A percentile compares a stretch with the other conserved stretches of the same genome.
Evolutionary conservation across 768 basidiomycete genomes (phyloP).

Genomic region (Tylopilus balloui): DNA sequence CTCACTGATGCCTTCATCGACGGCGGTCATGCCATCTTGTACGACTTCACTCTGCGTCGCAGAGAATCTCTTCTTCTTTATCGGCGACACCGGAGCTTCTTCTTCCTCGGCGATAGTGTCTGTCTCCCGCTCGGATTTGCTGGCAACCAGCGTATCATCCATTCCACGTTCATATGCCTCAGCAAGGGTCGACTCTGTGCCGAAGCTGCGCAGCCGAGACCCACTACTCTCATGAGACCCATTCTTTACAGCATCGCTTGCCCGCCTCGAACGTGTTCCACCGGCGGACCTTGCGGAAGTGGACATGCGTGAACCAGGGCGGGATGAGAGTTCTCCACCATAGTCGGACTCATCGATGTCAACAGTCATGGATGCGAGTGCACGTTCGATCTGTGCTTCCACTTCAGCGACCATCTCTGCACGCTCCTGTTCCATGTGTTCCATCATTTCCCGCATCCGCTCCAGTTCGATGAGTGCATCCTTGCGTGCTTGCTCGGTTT

Average conservation of each 20-base stretch:
- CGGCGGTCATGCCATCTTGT: constrained; percentile 81
- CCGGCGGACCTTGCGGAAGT: constrained; percentile 42
- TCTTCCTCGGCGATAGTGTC: constrained; percentile 60
- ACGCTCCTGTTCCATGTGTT: constrained; percentile 82
- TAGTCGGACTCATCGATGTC: constrained; percentile 73
- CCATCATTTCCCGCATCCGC: constrained; percentile 80
- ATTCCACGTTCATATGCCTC: constrained; percentile 53
- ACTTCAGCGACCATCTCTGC: constrained; percentile 91
- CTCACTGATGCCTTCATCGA: constrained; percentile 79
- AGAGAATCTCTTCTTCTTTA: constrained; percentile 76
- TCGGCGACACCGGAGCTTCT: constrained; percentile 36
- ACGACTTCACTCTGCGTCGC: constrained; percentile 57
- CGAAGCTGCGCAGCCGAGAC: constrained; percentile 60
- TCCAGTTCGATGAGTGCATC: constrained; percentile 79
- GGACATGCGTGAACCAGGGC: constrained; percentile 65
- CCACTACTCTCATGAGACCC: constrained; percentile 21
- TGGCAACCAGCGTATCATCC: constrained; percentile 33
- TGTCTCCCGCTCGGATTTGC: constrained; percentile 42
- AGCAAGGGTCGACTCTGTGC: constrained; percentile 77
- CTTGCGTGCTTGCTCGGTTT: constrained; percentile 78
- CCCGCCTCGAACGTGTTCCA: constrained; percentile 50
- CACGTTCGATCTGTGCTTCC: constrained; percentile 85
- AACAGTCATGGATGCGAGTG: constrained; percentile 80
- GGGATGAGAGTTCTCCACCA: constrained; percentile 48
- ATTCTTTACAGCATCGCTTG: constrained; percentile 55